Conservation (phyloP, 2,329 filamentous ascomycete species). For the Fusarium musae region DNA sequence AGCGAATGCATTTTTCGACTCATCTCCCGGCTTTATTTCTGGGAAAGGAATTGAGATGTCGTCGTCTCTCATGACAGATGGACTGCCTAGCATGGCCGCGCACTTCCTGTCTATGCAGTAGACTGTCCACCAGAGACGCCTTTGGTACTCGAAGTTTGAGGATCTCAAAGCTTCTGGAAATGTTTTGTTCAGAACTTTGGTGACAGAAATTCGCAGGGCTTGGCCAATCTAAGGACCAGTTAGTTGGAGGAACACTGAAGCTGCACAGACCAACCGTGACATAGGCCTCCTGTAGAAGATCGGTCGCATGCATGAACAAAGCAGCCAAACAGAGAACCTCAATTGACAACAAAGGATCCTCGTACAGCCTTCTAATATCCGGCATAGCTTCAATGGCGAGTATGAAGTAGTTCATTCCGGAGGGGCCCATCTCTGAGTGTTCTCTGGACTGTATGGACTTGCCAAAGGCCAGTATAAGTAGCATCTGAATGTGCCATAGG, state of each 20-base stretch:
- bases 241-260: neutral
- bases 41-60: conserved; percentile 38
- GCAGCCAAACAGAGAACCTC: conserved; percentile 30
- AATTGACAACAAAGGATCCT: conserved; percentile 32
- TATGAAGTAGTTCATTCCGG: conserved; percentile 34
- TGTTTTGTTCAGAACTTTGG: conserved; percentile 27
- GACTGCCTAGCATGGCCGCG: conserved; percentile 31
- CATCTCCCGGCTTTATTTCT: neutral
- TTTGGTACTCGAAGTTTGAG: conserved; percentile 25
- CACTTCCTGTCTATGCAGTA: conserved; percentile 39
- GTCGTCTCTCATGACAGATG: conserved; percentile 28
- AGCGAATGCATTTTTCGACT: conserved; percentile 29
- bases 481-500: conserved; percentile 37
- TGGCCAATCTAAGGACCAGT: conserved; percentile 21
- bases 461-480: conserved; percentile 30
- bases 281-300: conserved; percentile 35
- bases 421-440: conserved; percentile 32
- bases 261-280: conserved; percentile 16
- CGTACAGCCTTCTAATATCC: conserved; percentile 30
- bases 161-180: conserved; percentile 30
- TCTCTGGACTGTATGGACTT: conserved; percentile 36
- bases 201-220: conserved; percentile 30
- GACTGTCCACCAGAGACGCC: conserved; percentile 36
- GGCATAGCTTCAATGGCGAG: conserved; percentile 31
- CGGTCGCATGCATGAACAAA: conserved; percentile 37